Conservation (phyloP, 1,139 yeast species). For the Meyerozyma athensensis region DNA sequence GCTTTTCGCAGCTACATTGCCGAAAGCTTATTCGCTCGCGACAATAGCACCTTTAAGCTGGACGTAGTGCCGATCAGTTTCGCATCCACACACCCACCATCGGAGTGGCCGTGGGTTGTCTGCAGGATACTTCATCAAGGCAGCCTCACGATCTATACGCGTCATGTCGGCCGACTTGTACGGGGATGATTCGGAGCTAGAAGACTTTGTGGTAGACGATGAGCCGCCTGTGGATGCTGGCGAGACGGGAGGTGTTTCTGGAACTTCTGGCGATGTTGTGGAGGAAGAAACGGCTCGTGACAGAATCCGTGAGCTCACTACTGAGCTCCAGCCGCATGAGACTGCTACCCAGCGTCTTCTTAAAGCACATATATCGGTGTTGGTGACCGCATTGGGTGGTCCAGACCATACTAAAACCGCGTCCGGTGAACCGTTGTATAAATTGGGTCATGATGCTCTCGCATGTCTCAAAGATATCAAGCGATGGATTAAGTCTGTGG, state of each 20-base stretch:
- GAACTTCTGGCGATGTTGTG: too few species aligned
- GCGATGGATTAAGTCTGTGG: constrained; percentile 82
- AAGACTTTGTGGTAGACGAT: constrained; percentile 3
- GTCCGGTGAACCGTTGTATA: constrained; percentile 34
- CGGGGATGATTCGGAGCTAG: constrained; percentile 1
- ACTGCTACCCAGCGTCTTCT: constrained; percentile 42
- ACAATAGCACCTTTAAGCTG: too few species aligned
- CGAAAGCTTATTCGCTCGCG: too few species aligned
- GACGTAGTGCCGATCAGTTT: too few species aligned
- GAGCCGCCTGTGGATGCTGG: constrained; percentile 1
- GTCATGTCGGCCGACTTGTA: constrained; percentile 3
- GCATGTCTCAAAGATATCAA: constrained; percentile 86
- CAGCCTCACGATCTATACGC: too few species aligned
- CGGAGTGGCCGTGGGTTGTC: too few species aligned
- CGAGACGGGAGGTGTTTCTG: too few species aligned
- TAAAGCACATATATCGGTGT: constrained; percentile 63
- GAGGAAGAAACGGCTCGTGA: too few species aligned
- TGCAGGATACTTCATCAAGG: too few species aligned
- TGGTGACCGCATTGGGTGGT: constrained; percentile 82
- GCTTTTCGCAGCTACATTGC: too few species aligned
- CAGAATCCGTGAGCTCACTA: constrained; percentile 26
- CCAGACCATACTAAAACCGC: constrained; percentile 44
- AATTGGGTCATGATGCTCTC: constrained; percentile 85
- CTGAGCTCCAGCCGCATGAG: constrained; percentile 31
- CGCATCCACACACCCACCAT: too few species aligned